phyloP scores from a whole-genome alignment of 495 filamentous ascomycete genomes.

The Tuber melanosporum region DNA sequence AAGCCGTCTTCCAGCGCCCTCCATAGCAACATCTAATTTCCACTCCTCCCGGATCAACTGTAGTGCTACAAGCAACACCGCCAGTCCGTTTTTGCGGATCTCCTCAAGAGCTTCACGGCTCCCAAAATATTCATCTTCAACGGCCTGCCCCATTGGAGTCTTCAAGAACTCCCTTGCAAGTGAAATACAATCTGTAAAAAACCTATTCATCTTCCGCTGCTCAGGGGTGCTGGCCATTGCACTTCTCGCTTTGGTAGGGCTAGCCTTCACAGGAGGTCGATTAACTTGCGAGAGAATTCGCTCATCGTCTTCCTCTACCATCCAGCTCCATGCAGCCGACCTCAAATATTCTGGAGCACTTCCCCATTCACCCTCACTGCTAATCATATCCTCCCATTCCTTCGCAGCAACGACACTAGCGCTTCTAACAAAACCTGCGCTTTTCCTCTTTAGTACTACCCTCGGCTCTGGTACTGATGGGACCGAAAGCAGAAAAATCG shows the following conservation, averaged over 20 bases:
- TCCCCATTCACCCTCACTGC: constrained; percentile 53
- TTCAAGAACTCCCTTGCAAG: constrained; percentile 54
- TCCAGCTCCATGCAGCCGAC: constrained; percentile 66
- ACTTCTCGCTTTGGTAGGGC: constrained; percentile 19
- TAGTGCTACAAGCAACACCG: constrained; percentile 65
- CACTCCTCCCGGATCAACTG: constrained; percentile 83
- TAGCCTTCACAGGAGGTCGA: constrained; percentile 8
- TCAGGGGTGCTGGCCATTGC: constrained; percentile 19
- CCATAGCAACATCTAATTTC: constrained; percentile 65
- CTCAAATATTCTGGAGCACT: constrained; percentile 60
- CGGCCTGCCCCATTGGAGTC: constrained; percentile 48
- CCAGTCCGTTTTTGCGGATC: constrained; percentile 39
- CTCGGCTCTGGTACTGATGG: constrained; percentile 47
- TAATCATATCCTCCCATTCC: constrained; percentile 59
- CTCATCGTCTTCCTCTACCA: constrained; percentile 51
- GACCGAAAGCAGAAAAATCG: constrained; percentile 59
- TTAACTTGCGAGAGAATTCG: constrained; percentile 30
- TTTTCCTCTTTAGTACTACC: constrained; percentile 48
- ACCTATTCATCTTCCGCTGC: constrained; percentile 32
- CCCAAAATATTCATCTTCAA: constrained; percentile 29
- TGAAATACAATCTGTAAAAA: constrained; percentile 39
- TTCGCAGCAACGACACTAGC: constrained; percentile 53
- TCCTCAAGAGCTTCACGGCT: constrained; percentile 20
- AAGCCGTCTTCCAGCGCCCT: constrained; percentile 49
- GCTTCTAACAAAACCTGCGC: constrained; percentile 54